A percentile compares a stretch with the other conserved stretches of the same genome.
Conservation (phyloP, 2,329 filamentous ascomycete species). For the Aspergillus texensis region DNA sequence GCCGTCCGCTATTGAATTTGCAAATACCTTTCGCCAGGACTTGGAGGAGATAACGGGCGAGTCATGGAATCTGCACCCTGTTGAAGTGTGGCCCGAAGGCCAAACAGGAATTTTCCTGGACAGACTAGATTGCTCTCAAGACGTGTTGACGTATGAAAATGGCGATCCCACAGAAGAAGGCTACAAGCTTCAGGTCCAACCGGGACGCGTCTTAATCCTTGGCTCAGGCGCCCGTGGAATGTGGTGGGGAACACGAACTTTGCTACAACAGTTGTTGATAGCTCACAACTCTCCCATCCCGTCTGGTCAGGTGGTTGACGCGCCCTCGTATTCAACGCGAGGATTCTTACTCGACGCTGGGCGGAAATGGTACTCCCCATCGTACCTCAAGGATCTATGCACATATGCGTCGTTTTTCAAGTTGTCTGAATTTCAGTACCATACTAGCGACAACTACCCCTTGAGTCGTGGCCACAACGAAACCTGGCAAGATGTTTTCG, state of each 20-base stretch:
- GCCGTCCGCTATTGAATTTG: constrained; percentile 54
- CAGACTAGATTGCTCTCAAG: constrained; percentile 18
- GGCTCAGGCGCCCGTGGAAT: constrained; percentile 59
- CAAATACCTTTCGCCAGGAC: constrained; percentile 50
- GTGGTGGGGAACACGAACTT: constrained; percentile 61
- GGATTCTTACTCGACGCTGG: constrained; percentile 58
- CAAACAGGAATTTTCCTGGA: constrained; percentile 50
- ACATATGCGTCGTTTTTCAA: constrained; percentile 65
- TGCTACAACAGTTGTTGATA: constrained; percentile 55
- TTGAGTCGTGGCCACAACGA: constrained; percentile 52
- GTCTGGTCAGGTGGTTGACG: constrained; percentile 50
- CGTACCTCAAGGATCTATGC: constrained; percentile 61
- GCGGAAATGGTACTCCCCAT: constrained; percentile 59
- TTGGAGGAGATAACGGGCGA: constrained; percentile 44
- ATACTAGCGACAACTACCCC: constrained; percentile 61
- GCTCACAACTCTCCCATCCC: constrained; percentile 38
- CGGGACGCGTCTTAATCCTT: constrained; percentile 46
- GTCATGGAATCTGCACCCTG: constrained; percentile 46
- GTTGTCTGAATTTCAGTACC: constrained; percentile 61
- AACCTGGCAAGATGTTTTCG: constrained; percentile 54
- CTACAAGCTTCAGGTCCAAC: constrained; percentile 48
- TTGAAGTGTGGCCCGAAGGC: constrained; percentile 37
- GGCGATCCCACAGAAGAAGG: constrained; percentile 53
- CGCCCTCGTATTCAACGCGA: constrained; percentile 54
- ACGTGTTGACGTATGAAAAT: constrained; percentile 49